Base-by-base conservation (phyloP, 495 filamentous ascomycete genomes). In the Hypoxylon lenormandii region DNA sequence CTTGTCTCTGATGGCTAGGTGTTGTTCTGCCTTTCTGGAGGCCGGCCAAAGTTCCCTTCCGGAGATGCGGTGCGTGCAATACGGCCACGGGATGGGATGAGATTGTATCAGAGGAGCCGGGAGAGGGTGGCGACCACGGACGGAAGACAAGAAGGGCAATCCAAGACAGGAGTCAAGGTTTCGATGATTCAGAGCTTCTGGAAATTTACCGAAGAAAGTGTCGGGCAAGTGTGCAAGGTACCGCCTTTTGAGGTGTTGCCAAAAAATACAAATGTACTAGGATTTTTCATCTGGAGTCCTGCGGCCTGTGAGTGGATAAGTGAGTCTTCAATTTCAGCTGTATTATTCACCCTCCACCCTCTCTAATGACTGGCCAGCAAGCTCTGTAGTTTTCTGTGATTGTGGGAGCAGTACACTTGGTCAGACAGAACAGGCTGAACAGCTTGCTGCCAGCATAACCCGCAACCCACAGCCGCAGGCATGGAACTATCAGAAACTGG, bases 401-500 rank as follows among this genome's bases (percentile, higher is more conserved):
- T 60, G 26, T 53, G 48, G 43, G 52, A 50, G 45, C 57, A 60
- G 30, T 54, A 59, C 64, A 38, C 50, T 37, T 28, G 28, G 54
- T 56, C 30, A 47, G 55, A 58, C 42, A 59, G 40, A 18, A 55
- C 52, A 22, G 21, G 36, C 47, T 62, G 22, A 22, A 16, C 40
- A 15, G 47, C 60, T 62, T 55, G 37, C 23, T 64, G 64, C 64
- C 28, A 60, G 58, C 46, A 42, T 42, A 45, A 16, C 42, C 42
- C 10, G 49, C 28, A 68, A 42, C 22, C 36, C 45, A 55, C 49
- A 63, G 64, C 64, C 55, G 47, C 63, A 70, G 42, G 62, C 55
- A 66, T 55, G 37, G 72, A 66, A 74, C 68, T 74, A 56, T 70
- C 69, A 76, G 74, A 76, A 72, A 74, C 63, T 45, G 65, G 71